These are phyloP conservation scores for Dactylellina drechsleri DNA, from an alignment of 2,329 filamentous ascomycete genomes.

Conservation along the genomic window DNA sequence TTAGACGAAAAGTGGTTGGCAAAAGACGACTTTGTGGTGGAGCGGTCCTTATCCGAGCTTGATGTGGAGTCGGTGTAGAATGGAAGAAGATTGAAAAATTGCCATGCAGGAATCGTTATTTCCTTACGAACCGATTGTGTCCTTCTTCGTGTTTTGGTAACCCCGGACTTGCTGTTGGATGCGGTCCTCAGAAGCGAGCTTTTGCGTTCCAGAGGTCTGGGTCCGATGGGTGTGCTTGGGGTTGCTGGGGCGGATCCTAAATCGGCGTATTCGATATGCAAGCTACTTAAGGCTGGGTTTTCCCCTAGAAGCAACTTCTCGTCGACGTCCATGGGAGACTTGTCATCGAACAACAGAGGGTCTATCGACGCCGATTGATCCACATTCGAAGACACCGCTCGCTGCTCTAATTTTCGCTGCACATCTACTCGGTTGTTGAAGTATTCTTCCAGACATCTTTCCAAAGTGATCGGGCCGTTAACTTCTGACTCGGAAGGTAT, in stretches of 20 bases:
- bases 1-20: constrained; percentile 85
- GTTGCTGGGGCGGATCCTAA: constrained; percentile 59
- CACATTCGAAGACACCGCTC: constrained; percentile 62
- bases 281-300: constrained; percentile 59
- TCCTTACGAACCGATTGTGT: constrained; percentile 71
- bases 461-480: constrained; percentile 77
- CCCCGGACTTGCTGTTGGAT: constrained; percentile 62
- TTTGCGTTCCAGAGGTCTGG: constrained; percentile 54
- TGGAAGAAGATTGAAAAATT: constrained; percentile 81
- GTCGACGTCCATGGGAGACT: constrained; percentile 45
- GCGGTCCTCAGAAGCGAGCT: constrained; percentile 53
- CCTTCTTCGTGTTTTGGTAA: constrained; percentile 65
- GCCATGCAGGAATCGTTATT: constrained; percentile 95
- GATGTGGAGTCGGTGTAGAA: constrained; percentile 56
- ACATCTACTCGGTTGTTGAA: constrained; percentile 96
- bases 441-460: constrained; percentile 89
- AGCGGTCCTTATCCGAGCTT: constrained; percentile 43
- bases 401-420: constrained; percentile 75
- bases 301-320: constrained; percentile 55
- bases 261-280: constrained; percentile 64
- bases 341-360: constrained; percentile 61
- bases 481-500: constrained; percentile 78
- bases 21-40: constrained; percentile 62
- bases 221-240: constrained; percentile 56
- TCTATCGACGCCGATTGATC: constrained; percentile 14